These are phyloP conservation scores for Debaryomycetaceae sp. DNA, from an alignment of 1,139 yeast genomes.

Conservation along the genomic window DNA sequence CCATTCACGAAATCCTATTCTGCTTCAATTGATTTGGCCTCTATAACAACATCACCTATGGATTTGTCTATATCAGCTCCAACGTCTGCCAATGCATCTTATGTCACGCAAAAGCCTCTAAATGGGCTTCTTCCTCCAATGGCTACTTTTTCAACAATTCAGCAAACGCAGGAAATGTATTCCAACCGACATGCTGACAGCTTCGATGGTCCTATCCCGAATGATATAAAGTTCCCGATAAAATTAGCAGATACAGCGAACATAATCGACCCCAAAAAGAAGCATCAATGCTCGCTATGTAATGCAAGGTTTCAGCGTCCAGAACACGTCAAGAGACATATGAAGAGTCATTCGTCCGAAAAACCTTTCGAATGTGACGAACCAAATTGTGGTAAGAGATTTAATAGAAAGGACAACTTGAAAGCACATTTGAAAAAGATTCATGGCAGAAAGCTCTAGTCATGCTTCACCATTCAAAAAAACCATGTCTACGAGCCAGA, in stretches of 20 bases:
- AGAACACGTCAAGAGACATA: constrained; percentile 88
- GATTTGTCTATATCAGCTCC: constrained; percentile 5
- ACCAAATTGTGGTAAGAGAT: constrained; percentile 72
- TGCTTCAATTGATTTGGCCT: constrained; percentile 36
- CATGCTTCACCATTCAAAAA: not conserved
- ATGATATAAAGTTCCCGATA: constrained; percentile 21
- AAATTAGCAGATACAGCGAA: constrained; percentile 23
- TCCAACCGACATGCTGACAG: not conserved
- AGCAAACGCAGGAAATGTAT: constrained; percentile 1
- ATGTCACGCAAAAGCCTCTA: not conserved
- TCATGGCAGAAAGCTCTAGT: constrained; percentile 28
- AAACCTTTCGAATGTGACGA: constrained; percentile 78
- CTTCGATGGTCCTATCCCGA: not conserved
- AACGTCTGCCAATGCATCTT: constrained; percentile 1
- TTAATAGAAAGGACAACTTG: constrained; percentile 66
- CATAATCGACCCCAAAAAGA: constrained; percentile 54
- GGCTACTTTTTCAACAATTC: constrained; percentile 27
- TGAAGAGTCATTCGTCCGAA: constrained; percentile 83
- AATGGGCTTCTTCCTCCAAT: constrained; percentile 36
- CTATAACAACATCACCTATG: constrained; percentile 17
- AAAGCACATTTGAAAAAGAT: constrained; percentile 69
- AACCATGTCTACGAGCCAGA: too few relatives aligned
- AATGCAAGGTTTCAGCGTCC: constrained; percentile 77
- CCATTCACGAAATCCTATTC: constrained; percentile 35
- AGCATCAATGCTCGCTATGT: constrained; percentile 77